phyloP scores from a whole-genome alignment of 169 alveolate genomes.

The Cystoisospora suis region DNA sequence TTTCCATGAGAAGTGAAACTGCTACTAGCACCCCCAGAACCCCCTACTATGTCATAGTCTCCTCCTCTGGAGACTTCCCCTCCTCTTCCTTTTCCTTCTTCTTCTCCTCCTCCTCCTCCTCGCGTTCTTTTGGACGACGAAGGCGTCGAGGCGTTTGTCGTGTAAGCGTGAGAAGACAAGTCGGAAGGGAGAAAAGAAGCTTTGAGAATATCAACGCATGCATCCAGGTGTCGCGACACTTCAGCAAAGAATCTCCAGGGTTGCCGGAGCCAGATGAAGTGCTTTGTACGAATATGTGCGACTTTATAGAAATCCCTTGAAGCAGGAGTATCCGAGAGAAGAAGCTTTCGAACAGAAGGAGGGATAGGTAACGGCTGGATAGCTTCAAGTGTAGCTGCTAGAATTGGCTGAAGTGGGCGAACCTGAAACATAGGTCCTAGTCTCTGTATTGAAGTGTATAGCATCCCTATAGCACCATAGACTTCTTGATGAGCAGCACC shows the following conservation, averaged over 20 bases:
- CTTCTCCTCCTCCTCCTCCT: neutral
- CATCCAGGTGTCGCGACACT: constrained; percentile 43
- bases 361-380: constrained; percentile 41
- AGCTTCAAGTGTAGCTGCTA: constrained; percentile 28
- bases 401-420: constrained; percentile 55
- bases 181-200: neutral
- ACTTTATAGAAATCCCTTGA: constrained; percentile 37
- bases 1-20: too few species aligned
- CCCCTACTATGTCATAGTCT: neutral
- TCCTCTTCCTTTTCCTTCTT: neutral
- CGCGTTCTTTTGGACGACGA: neutral
- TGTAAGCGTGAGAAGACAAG: neutral
- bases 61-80: neutral
- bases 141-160: neutral
- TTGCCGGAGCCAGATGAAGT: constrained; percentile 36
- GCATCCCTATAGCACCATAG: neutral
- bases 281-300: constrained; percentile 35
- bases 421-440: constrained; percentile 48
- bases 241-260: constrained; percentile 44
- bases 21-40: neutral
- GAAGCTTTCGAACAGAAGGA: constrained; percentile 17
- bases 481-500: too few species aligned
- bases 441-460: neutral
- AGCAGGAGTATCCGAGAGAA: constrained; percentile 44
- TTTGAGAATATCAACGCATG: constrained; percentile 39